These are phyloP conservation scores for Triangularia setosa DNA, from an alignment of 2,329 filamentous ascomycete species.

Conservation along the genomic window DNA sequence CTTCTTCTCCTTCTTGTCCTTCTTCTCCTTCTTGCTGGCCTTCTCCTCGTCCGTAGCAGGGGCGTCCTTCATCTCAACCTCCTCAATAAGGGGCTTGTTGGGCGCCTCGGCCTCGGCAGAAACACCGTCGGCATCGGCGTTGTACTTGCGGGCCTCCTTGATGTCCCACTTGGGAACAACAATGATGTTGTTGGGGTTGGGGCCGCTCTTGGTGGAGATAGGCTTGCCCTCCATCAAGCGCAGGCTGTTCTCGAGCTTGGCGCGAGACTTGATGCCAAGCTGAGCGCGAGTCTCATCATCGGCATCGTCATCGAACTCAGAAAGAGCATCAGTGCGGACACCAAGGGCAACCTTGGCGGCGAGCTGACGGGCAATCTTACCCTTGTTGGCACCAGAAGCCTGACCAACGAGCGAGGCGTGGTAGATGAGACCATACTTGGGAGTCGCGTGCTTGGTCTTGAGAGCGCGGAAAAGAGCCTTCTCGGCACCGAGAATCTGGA, in stretches of 20 bases:
- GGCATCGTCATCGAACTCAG: conserved; percentile 68
- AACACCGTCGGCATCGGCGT: conserved; percentile 85
- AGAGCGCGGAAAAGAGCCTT: conserved; percentile 97
- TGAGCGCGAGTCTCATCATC: conserved; percentile 87
- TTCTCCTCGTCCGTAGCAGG: conserved; percentile 32
- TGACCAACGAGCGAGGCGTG: conserved; percentile 92
- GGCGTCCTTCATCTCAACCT: conserved; percentile 33
- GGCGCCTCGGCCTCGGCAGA: conserved; percentile 60
- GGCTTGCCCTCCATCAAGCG: conserved; percentile 87
- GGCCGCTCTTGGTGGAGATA: conserved; percentile 68
- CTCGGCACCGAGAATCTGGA: conserved; percentile 97
- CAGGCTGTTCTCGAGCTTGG: conserved; percentile 72
- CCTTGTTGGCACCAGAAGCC: conserved; percentile 97
- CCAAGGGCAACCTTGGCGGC: conserved; percentile 90
- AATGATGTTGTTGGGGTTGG: conserved; percentile 67
- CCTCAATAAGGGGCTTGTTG: conserved; percentile 47
- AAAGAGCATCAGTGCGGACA: conserved; percentile 85
- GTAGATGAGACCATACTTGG: conserved; percentile 95
- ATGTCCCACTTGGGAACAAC: conserved; percentile 76
- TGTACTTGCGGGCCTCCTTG: conserved; percentile 92
- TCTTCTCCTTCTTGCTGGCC: conserved; percentile 33
- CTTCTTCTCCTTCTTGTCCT: conserved; percentile 37
- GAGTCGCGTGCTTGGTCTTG: conserved; percentile 98
- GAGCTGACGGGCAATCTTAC: conserved; percentile 96
- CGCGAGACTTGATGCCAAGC: conserved; percentile 68